Evolutionary conservation across 2,329 filamentous ascomycete genomes (phyloP).

Genomic region (Fonsecaea nubica): DNA sequence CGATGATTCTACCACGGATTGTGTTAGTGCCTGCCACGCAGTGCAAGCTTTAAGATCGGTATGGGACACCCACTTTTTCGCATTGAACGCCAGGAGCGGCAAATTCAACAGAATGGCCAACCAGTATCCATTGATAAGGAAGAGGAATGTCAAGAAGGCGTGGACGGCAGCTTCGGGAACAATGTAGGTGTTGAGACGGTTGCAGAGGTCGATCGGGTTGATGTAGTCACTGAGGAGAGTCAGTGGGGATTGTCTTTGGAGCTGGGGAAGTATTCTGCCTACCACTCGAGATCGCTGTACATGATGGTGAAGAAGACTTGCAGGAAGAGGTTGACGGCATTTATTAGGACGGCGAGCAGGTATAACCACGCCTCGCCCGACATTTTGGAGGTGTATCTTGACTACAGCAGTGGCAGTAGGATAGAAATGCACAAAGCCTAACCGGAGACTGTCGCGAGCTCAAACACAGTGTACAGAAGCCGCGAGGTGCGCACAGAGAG

Average conservation of each 20-base stretch:
- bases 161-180: constrained; percentile 98
- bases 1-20: constrained; percentile 73
- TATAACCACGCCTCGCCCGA: constrained; percentile 99
- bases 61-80: constrained; percentile 81
- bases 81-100: constrained; percentile 89
- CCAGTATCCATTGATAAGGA: constrained; percentile 99
- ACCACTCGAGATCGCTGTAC: constrained; percentile 99
- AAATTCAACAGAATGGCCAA: constrained; percentile 88
- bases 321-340: constrained; percentile 99
- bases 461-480: neutral
- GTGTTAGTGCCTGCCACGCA: constrained; percentile 23
- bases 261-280: constrained; percentile 50
- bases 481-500: neutral
- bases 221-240: constrained; percentile 82
- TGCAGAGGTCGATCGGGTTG: constrained; percentile 99
- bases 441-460: neutral
- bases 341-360: constrained; percentile 96
- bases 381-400: constrained; percentile 64
- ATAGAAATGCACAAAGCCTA: neutral
- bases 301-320: constrained; percentile 99
- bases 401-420: neutral
- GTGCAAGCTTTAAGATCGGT: neutral
- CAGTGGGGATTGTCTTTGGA: neutral
- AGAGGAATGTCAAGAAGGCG: constrained; percentile 91
- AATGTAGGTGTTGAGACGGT: constrained; percentile 99